Conservation (phyloP, 73 alveolate species). For the Paraurostyla sp. region DNA sequence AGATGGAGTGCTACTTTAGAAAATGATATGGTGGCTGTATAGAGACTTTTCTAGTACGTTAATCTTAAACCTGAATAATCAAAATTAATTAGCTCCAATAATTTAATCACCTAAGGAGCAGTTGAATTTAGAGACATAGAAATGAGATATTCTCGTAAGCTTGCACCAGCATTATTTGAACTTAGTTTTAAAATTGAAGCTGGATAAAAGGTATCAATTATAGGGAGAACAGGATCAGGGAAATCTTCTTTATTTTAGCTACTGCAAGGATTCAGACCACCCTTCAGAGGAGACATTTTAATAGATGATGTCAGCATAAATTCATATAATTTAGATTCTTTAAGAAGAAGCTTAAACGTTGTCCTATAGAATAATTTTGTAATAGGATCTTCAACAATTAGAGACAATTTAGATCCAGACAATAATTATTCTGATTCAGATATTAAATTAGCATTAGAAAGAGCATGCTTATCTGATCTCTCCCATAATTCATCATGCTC, state of each 20-base stretch:
- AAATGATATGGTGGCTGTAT: conserved; percentile 23
- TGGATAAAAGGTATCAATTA: conserved; percentile 93
- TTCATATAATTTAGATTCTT: not conserved
- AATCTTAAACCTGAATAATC: not conserved
- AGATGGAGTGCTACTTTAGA: conserved; percentile 58
- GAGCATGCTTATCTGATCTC: not conserved
- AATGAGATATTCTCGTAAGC: conserved; percentile 90
- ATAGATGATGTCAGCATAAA: not conserved
- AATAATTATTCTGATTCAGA: not conserved
- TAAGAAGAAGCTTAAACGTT: not conserved
- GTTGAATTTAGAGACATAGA: conserved; percentile 39
- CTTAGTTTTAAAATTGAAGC: conserved; percentile 80
- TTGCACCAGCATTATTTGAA: conserved; percentile 81
- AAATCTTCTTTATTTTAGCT: conserved; percentile 90
- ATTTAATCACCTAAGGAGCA: not conserved
- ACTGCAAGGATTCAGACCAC: conserved; percentile 68
- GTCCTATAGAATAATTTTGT: conserved; percentile 29
- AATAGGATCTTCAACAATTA: not conserved
- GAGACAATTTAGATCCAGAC: conserved; percentile 45
- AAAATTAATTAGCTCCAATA: not conserved
- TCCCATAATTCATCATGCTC: not conserved
- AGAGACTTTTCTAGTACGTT: conserved; percentile 25
- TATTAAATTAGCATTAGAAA: not conserved
- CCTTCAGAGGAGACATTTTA: conserved; percentile 57
- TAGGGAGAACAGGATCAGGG: conserved; percentile 99